Evolutionary conservation across 768 basidiomycete genomes (phyloP).

Genomic region (Mycena crocata): DNA sequence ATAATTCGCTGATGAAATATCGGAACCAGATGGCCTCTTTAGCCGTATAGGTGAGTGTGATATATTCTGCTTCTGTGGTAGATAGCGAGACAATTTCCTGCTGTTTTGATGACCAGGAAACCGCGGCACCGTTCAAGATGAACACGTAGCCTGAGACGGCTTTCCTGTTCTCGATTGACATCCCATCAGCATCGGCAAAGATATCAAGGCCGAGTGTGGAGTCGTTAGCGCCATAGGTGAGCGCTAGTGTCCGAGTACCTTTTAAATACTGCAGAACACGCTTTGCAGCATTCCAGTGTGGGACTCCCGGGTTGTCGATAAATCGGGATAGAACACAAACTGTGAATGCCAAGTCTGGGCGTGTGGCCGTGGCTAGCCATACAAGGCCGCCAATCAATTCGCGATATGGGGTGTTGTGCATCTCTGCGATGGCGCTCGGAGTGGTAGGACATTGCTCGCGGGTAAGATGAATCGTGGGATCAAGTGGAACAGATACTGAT

Average conservation of each 20-base stretch:
- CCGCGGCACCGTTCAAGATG: slow-evolving; percentile 18
- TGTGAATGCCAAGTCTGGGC: too few relatives aligned
- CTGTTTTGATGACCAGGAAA: slow-evolving; percentile 27
- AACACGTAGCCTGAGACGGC: slow-evolving; percentile 18
- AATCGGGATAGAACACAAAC: slow-evolving; percentile 15
- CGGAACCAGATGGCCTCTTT: slow-evolving; percentile 20
- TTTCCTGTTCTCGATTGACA: slow-evolving; percentile 13
- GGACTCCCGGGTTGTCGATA: slow-evolving; percentile 16
- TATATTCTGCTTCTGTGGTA: slow-evolving; percentile 23
- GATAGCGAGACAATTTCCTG: slow-evolving; percentile 18
- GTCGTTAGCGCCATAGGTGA: slow-evolving; percentile 13
- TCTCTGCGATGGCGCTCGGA: background rate
- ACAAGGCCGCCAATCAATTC: slow-evolving; percentile 19
- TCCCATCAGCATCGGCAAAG: slow-evolving; percentile 21
- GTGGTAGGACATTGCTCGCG: slow-evolving; percentile 12
- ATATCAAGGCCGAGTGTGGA: slow-evolving; percentile 6
- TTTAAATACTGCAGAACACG: slow-evolving; percentile 25
- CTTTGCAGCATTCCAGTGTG: slow-evolving; percentile 21
- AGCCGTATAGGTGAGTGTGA: slow-evolving; percentile 9
- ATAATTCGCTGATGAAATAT: slow-evolving; percentile 12
- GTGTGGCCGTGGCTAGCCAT: slow-evolving; percentile 16
- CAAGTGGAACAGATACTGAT: slow-evolving; percentile 13
- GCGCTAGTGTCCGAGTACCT: background rate
- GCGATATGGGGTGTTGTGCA: slow-evolving; percentile 4
- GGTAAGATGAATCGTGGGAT: slow-evolving; percentile 11